Base-by-base conservation (phyloP, 2,329 filamentous ascomycete genomes). In the Amauroascus niger region DNA sequence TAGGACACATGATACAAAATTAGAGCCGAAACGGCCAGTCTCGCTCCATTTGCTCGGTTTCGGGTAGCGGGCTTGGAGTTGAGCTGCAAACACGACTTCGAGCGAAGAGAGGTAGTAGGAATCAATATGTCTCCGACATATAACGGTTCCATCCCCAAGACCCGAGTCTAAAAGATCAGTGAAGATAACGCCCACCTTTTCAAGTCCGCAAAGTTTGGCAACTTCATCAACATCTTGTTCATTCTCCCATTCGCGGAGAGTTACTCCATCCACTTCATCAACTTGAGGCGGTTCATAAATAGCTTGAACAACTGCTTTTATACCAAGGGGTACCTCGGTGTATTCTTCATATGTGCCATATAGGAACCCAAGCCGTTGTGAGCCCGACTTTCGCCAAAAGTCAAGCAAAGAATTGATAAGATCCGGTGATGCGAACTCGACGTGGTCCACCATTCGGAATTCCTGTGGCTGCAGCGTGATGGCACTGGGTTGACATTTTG, bases 381-480 rank as follows among this genome's bases (percentile, higher is more conserved):
- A 73, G 3, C 89, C 91, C 1, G 87, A 89, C 60, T 81, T 84
- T 61, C 94, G 80, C 91, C 93, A 98, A 55, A 91, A 87, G 64
- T 96, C 83, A 59, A 98, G 82, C 54, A 97, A 82, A n/a, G 80
- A 82, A 66, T 98, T 87, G 62, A 97, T 87, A 32, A 97, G 80
- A 52, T 82, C 78, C 2, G 88, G 83, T 1, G 87, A 84, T 1
- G 91, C 84, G 66, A 98, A 97, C 69, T 98, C 94, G 58, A 98
- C 93, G 68, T 98, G 93, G 64, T 98, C 93, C 2, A 98, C 90
- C 87, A 93, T 96, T 49, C 93, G 88, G 69, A 91, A 98, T 18
- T 85, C 79, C 69, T 98, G 93, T 4, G 89, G 88, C 66, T 97
- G 90, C 51, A 98, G 74, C 9, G 88, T 95, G 65, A 98, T 98